Base-by-base conservation (phyloP, 192 early-diverging fungal species). In the Umbelopsis isabellina region DNA sequence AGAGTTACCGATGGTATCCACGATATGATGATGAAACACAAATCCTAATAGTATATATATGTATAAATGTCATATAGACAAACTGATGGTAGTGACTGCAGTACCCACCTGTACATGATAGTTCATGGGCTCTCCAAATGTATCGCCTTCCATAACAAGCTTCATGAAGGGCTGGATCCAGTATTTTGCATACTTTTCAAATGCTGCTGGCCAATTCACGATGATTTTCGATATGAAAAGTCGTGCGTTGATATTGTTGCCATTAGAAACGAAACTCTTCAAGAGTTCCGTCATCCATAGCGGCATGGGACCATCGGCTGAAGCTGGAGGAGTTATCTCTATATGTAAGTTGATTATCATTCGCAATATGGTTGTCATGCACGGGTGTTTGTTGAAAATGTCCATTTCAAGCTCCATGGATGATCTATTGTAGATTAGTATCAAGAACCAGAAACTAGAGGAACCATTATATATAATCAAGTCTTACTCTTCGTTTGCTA, bases 181-280 rank as follows among this genome's bases (percentile, higher is more conserved):
- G 9, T 69, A 75, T 1, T 71, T 68, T 0, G 85, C 84, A 76
- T 85, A 87, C 25, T 84, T 75, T 45, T 82, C 78, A 76, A 93
- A 94, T 0, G 84, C 82, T 6, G 82, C 75, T 4, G 91, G 87
- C 45, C 75, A 72, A 66, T 91, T 93, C 27, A 90, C 66, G 20
- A 94, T 74, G 13, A 94, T 53, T 68, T 86, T 88, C 12, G 88
- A 89, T 47, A 94, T 67, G 50, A 91, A 89, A 2, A 91, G 65
- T 5, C 83, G 79, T 5, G 92, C 67, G 67, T 87, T 89, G 1
- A 92, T 51, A 21, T 37, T 71, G 37, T 58, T 79, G 82, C 85
- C 75, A 15, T 35, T 69, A 53, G 70, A 69, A 16, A 66, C 71
- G 48, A 90, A 82, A 53, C 85, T 87, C 18, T 69, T 71, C n/a